A percentile compares a stretch with the other conserved stretches of the same genome.
phyloP scores from a whole-genome alignment of 106 monocot species.

The Triglochin maritima region DNA sequence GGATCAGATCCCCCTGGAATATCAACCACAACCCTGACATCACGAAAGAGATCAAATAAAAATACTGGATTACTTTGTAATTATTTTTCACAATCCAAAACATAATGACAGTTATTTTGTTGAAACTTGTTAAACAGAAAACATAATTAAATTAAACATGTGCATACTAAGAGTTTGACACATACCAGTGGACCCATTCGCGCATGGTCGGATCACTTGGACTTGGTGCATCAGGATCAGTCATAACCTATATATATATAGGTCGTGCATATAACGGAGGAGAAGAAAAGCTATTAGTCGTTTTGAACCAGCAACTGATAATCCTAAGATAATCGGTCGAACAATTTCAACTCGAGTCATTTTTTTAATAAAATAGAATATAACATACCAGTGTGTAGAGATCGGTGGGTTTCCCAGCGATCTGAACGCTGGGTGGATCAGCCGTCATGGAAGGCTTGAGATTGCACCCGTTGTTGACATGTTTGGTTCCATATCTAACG shows the following conservation, averaged over 20 bases:
- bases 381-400: conserved; percentile 48
- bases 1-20: conserved; percentile 66
- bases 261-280: neutral
- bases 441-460: conserved; percentile 49
- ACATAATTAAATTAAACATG: too few species aligned
- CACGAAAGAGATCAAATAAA: neutral
- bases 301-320: neutral
- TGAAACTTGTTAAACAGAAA: too few species aligned
- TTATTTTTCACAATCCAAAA: neutral
- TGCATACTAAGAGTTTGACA: too few species aligned
- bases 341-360: too few species aligned
- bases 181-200: conserved; percentile 72
- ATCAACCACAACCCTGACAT: conserved; percentile 59
- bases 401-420: conserved; percentile 28
- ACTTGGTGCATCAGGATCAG: conserved; percentile 89
- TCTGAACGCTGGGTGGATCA: conserved; percentile 30
- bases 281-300: neutral
- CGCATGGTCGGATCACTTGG: conserved; percentile 81
- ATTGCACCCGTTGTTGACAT: conserved; percentile 58
- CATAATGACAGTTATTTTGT: too few species aligned
- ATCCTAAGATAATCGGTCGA: too few species aligned
- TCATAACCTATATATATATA: conserved; percentile 44
- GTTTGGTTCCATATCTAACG: conserved; percentile 35
- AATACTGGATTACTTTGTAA: neutral
- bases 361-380: neutral